Percentiles rank a stretch among this genome's conserved stretches.
These are phyloP conservation scores for Wickerhamiella azymoides DNA, from an alignment of 805 yeast species.

Conservation along the genomic window DNA sequence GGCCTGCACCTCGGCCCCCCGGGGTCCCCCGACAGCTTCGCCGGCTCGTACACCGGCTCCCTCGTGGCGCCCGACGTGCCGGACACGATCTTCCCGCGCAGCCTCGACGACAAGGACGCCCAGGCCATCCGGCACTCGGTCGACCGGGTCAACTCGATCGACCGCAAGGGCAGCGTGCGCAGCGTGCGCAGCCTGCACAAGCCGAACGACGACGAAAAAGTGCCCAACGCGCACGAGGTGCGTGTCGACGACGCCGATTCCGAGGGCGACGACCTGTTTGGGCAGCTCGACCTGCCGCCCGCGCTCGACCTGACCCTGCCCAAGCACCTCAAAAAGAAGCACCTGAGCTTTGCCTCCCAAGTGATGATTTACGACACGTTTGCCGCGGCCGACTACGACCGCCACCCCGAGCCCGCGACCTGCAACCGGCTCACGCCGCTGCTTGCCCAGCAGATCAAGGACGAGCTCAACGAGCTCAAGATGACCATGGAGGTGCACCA, in stretches of 20 bases:
- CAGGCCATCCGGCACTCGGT: slow-evolving; percentile 25
- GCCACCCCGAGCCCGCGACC: slow-evolving; percentile 85
- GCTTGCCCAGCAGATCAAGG: slow-evolving; percentile 72
- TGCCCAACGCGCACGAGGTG: slow-evolving; percentile 23
- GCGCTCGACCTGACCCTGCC: slow-evolving; percentile 2
- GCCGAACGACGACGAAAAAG: slow-evolving; percentile 14
- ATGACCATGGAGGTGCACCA: slow-evolving; percentile 73
- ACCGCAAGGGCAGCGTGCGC: slow-evolving; percentile 22
- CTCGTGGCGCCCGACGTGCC: slow-evolving; percentile 15
- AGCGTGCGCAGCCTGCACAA: slow-evolving; percentile 8
- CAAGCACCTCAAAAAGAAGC: slow-evolving; percentile 3
- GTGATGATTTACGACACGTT: slow-evolving; percentile 78
- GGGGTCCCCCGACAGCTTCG: too few species aligned
- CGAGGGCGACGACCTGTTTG: slow-evolving; percentile 8
- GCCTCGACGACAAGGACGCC: slow-evolving; percentile 20
- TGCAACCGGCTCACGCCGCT: slow-evolving; percentile 83
- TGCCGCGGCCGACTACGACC: slow-evolving; percentile 70
- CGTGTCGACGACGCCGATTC: neutral
- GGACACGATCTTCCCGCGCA: slow-evolving; percentile 25
- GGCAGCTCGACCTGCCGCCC: neutral
- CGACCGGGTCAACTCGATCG: slow-evolving; percentile 25
- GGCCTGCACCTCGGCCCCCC: too few species aligned
- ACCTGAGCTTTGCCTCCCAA: slow-evolving; percentile 49
- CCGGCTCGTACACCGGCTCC: too few species aligned
- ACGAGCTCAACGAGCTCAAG: slow-evolving; percentile 70